These are phyloP conservation scores for Brettanomyces bruxellensis DNA, from an alignment of 805 yeast genomes.

Conservation along the genomic window DNA sequence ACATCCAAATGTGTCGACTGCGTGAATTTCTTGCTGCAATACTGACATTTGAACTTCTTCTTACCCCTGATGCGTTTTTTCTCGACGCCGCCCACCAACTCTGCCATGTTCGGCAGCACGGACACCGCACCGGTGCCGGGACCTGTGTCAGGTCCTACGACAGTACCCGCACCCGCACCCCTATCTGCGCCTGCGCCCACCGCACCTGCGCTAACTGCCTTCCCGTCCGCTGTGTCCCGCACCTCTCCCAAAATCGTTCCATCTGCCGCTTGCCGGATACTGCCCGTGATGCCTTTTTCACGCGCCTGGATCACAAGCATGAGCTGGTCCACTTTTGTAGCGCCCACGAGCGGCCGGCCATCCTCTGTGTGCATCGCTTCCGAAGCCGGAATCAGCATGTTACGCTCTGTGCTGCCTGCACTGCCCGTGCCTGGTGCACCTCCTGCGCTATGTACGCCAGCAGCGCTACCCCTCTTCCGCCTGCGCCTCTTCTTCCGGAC, in stretches of 20 bases:
- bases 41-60: slow-evolving; percentile 62
- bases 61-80: slow-evolving; percentile 38
- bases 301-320: slow-evolving; percentile 90
- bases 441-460: not conserved
- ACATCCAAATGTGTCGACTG: slow-evolving; percentile 91
- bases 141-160: slow-evolving; percentile 8
- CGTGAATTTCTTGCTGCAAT: slow-evolving; percentile 72
- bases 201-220: not conserved
- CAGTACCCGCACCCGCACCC: no score
- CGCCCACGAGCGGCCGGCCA: slow-evolving; percentile 67
- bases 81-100: slow-evolving; percentile 73
- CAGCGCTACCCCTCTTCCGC: not conserved
- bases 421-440: not conserved
- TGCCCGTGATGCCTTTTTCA: slow-evolving; percentile 62
- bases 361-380: slow-evolving; percentile 44
- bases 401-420: slow-evolving; percentile 16
- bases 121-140: slow-evolving; percentile 11
- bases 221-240: not conserved
- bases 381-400: slow-evolving; percentile 29
- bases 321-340: slow-evolving; percentile 83
- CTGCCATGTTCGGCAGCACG: slow-evolving; percentile 49
- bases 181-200: slow-evolving; percentile 1
- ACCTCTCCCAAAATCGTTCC: slow-evolving; percentile 55
- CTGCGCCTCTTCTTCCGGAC: no score
- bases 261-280: slow-evolving; percentile 55